Base-by-base conservation (phyloP, 2,329 filamentous ascomycete species). In the Alternaria sp. region DNA sequence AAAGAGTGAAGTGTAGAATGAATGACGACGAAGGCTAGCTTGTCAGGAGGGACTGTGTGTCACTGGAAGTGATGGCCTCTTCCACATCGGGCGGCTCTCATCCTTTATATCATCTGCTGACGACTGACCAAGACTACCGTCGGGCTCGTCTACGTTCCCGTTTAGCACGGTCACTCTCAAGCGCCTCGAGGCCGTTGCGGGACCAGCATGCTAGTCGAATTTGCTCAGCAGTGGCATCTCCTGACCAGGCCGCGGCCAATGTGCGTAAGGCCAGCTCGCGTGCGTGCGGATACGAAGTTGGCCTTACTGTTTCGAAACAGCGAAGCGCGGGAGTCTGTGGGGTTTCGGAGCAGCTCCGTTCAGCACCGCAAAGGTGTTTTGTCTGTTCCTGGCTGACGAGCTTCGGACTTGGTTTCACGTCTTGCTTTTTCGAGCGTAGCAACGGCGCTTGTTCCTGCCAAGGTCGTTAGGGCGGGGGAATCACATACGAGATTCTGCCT, bases 21-120 rank as follows among this genome's bases (percentile, higher is more conserved):
- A 73, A 73, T 65, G 61, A 70, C 45, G 68, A 73, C 66, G 60
- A 76, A 73, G 72, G 67, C 74, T 77, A 67, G 74, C 73, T 73
- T 74, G 72, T 74, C 68, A 69, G 61, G 64, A 68, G 69, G 61
- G 67, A 69, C 45, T 60, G 67, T 67, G 69, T 72, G 67, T 69
- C 68, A 71, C 70, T 56, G 66, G 62, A 61, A 70, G 71, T 70
- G 69, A 70, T 67, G 67, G 54, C 57, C 44, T 62, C 56, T 69
- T 68, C 65, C 68, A 63, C 46, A 65, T 64, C 47, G 62, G 63
- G 67, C 62, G 62, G 62, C 55, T 49, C 63, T 43, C 64, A 60
- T 65, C 63, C 67, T 72, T 71, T 71, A 72, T 73, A 61, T 59
- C 52, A 52, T 58, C 40, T 46, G 7, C 57, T 59, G 57, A 59